Conservation (phyloP, 257 asterid genomes). For the Coffea canephora region DNA sequence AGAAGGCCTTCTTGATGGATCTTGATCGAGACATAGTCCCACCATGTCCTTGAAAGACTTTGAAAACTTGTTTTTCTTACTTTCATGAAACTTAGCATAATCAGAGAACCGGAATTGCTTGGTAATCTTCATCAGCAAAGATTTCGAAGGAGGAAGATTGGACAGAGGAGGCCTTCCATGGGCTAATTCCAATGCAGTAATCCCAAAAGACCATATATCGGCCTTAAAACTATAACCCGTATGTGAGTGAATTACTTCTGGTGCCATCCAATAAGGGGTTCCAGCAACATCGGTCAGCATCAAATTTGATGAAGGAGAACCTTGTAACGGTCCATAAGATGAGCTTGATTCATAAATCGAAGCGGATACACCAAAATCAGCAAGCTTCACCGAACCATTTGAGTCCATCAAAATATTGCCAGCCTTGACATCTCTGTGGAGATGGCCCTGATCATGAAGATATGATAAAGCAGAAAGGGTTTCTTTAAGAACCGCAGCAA, state of each 20-base stretch:
- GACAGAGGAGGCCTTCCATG: slow-evolving; percentile 91
- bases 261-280: slow-evolving; percentile 93
- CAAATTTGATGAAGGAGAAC: slow-evolving; percentile 37
- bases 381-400: slow-evolving; percentile 60
- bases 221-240: slow-evolving; percentile 79
- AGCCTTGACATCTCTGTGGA: slow-evolving; percentile 73
- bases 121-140: slow-evolving; percentile 72
- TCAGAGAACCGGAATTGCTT: slow-evolving; percentile 71
- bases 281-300: slow-evolving; percentile 67
- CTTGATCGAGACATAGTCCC: slow-evolving; percentile 76
- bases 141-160: slow-evolving; percentile 72
- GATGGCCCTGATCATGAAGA: slow-evolving; percentile 80
- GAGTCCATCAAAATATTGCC: slow-evolving; percentile 73
- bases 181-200: slow-evolving; percentile 79
- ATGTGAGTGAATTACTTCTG: slow-evolving; percentile 78
- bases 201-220: slow-evolving; percentile 91
- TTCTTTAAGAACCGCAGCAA: slow-evolving; percentile 61
- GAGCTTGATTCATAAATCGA: slow-evolving; percentile 52
- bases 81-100: slow-evolving; percentile 48
- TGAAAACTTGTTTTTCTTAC: slow-evolving; percentile 58
- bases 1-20: slow-evolving; percentile 74
- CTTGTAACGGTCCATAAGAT: slow-evolving; percentile 16
- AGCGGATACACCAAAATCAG: slow-evolving; percentile 88
- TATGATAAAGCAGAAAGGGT: slow-evolving; percentile 52
- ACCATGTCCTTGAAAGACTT: slow-evolving; percentile 74